A percentile compares a stretch with the other conserved stretches of the same genome.
Evolutionary conservation across 1,284 basidiomycete genomes (phyloP).

Genomic region (Quambalaria eucalypti): DNA sequence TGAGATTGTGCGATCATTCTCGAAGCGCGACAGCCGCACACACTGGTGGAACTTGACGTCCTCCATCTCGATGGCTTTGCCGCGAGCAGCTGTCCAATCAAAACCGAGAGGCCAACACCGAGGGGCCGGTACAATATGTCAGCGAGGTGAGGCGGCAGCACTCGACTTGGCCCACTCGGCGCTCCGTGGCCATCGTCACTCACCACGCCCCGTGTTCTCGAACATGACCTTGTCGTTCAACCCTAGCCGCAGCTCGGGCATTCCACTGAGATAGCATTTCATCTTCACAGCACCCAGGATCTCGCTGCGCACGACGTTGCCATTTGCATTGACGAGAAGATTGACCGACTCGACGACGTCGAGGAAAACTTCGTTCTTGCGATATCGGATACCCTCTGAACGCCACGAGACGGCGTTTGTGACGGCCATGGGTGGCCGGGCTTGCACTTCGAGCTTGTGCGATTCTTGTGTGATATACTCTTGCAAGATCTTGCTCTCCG

Average conservation of each 20-base stretch:
- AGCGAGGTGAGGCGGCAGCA: not conserved
- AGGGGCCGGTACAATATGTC: not conserved
- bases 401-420: constrained; percentile 98
- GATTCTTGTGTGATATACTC: constrained; percentile 99
- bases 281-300: constrained; percentile 97
- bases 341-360: constrained; percentile 98
- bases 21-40: constrained; percentile 95
- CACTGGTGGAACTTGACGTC: constrained; percentile 99
- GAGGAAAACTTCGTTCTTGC: constrained; percentile 98
- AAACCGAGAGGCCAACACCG: not conserved
- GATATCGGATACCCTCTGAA: constrained; percentile 90
- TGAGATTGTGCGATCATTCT: constrained; percentile 96
- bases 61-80: constrained; percentile 99
- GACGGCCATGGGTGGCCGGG: constrained; percentile 87
- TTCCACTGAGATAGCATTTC: constrained; percentile 98
- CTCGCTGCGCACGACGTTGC: constrained; percentile 93
- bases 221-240: constrained; percentile 99
- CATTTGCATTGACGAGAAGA: constrained; percentile 88
- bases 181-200: constrained; percentile 48
- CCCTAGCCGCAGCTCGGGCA: constrained; percentile 92
- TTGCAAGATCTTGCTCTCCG: constrained; percentile 96
- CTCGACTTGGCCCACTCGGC: not conserved
- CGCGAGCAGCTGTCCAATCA: constrained; percentile 64
- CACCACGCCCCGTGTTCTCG: constrained; percentile 87
- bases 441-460: constrained; percentile 96